phyloP scores from a whole-genome alignment of 441 rosid species.

The Euphorbia schlechtendalii region DNA sequence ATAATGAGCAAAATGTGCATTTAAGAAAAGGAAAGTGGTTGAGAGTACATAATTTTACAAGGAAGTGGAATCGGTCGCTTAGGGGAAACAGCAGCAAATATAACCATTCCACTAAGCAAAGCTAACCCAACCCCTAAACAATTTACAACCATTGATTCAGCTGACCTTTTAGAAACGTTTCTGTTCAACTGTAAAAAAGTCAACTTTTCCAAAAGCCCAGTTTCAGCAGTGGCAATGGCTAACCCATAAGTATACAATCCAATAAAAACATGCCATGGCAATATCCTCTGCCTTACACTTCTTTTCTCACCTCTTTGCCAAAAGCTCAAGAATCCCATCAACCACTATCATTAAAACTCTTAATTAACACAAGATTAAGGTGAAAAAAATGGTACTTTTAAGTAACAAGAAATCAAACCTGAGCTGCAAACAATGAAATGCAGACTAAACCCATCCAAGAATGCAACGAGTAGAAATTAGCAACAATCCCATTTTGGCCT shows the following conservation, averaged over 20 bases:
- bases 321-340: conserved; percentile 76
- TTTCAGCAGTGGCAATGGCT: conserved; percentile 87
- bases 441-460: conserved; percentile 96
- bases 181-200: conserved; percentile 57
- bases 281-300: conserved; percentile 40
- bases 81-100: conserved; percentile 60
- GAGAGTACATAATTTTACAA: conserved; percentile 36
- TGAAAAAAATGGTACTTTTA: no score
- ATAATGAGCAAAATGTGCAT: no score
- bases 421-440: conserved; percentile 70
- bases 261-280: conserved; percentile 93
- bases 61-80: conserved; percentile 27
- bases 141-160: conserved; percentile 69
- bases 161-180: conserved; percentile 32
- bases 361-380: no score
- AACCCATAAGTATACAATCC: conserved; percentile 81
- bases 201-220: conserved; percentile 73
- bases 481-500: conserved; percentile 46
- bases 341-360: conserved; percentile 46
- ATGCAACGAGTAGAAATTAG: conserved; percentile 83
- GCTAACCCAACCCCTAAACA: conserved; percentile 63
- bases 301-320: conserved; percentile 78
- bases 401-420: conserved; percentile 33
- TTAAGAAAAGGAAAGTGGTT: conserved; percentile 38
- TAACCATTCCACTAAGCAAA: conserved; percentile 56